A percentile compares a stretch with the other conserved stretches of the same genome.
These are phyloP conservation scores for Rhododendron mucronatum DNA, from an alignment of 148 eudicot species.

Conservation along the genomic window DNA sequence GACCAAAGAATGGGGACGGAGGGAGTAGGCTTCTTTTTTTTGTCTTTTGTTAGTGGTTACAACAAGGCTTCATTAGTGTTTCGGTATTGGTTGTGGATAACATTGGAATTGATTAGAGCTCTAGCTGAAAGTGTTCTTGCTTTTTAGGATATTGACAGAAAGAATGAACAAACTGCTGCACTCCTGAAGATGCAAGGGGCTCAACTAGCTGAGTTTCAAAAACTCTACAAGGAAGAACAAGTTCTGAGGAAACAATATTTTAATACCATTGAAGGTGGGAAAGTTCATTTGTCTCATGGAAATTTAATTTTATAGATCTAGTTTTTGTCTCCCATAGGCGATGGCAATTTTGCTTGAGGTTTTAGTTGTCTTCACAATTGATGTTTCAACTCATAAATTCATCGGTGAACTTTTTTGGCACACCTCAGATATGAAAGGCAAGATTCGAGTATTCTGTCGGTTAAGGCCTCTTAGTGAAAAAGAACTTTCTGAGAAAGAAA, in stretches of 20 bases:
- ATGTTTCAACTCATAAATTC: neutral
- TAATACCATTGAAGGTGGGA: conserved; percentile 81
- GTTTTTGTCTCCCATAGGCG: neutral
- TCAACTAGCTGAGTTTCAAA: conserved; percentile 76
- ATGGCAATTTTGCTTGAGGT: neutral
- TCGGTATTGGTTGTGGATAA: neutral
- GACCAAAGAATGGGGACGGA: neutral
- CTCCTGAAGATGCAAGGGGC: conserved; percentile 92
- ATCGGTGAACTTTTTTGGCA: neutral
- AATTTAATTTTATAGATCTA: neutral
- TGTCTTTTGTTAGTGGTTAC: neutral
- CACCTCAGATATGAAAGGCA: conserved; percentile 88
- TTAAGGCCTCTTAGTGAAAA: conserved; percentile 79
- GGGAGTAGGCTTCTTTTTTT: neutral
- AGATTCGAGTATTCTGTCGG: conserved; percentile 90
- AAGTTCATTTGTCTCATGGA: neutral
- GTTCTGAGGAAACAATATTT: conserved; percentile 82
- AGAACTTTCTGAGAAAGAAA: conserved; percentile 63
- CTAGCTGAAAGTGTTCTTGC: conserved; percentile 9
- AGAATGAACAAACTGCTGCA: conserved; percentile 94
- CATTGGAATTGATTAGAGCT: neutral
- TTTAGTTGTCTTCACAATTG: neutral
- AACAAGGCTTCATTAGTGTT: neutral
- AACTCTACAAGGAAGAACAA: conserved; percentile 86
- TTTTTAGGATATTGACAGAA: conserved; percentile 89